Evolutionary conservation across 129 eudicot genomes (phyloP), one percentile per base, ranked within the genome.

Genomic region (Chrysanthemum lavandulifolium): DNA sequence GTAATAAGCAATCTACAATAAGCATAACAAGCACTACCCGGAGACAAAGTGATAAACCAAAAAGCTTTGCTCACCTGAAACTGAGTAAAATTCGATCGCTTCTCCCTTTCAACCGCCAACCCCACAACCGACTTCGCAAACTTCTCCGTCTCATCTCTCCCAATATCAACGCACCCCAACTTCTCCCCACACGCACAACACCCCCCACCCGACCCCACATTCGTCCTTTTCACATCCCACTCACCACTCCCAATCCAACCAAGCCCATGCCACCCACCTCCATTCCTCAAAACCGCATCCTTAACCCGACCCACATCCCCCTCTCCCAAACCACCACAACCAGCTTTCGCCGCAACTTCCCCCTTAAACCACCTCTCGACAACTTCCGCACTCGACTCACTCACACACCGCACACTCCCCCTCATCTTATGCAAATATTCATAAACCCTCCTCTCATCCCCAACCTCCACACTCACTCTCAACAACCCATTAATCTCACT

Each of bases 261-360:
- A 61, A 88, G 73, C 67, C 97, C 99, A 85, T 90, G 99, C 99
- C 99, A 90, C 74, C 99, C 99, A 65, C 97, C 97, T 2, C 97
- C 99, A 79, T 86, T 90, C 83, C 67, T 80, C 72, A 75, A 71
- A 61, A 78, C 47, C 54, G 71, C 80, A 50, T 90, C 96, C 71
- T 82, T 86, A 73, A 88, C 84, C 83, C 57, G 69, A 71, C 76
- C 85, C 19, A 1, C 59, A 65, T 86, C 88, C 84, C 78, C 77
- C 13, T 74, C 73, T 65, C 43, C 82, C 63, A 47, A 77, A 18
- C 71, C 36, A 36, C 65, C 13, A 15, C 36, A 31, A 31, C 83
- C 90, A 59, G 73, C 83, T 19, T 71, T 82, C 50, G 36, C 71
- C n/a, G 81, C 90, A 75, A 61, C 51, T 36, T 78, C 83, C 13